These are phyloP conservation scores for Aspergillus funiculosus DNA, from an alignment of 495 filamentous ascomycete genomes.

Conservation along the genomic window DNA sequence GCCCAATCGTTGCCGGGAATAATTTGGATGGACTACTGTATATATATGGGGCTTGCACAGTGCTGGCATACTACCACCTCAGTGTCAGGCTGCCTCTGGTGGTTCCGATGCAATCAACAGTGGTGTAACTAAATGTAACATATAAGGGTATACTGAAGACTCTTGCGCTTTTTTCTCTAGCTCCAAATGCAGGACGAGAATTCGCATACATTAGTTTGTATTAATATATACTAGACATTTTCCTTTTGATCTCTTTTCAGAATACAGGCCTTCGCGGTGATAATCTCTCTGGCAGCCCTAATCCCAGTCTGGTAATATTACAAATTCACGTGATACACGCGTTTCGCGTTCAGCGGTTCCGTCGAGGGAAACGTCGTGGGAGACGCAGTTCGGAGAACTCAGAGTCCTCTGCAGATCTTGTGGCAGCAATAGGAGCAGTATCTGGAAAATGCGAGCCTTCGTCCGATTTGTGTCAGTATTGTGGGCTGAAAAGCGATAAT, in stretches of 20 bases:
- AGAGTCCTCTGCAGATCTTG: background rate
- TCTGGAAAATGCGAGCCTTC: background rate
- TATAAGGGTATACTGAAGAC: background rate
- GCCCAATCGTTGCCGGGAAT: slow-evolving; percentile 71
- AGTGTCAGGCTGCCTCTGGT: background rate
- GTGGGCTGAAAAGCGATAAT: slow-evolving; percentile 22
- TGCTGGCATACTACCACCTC: background rate
- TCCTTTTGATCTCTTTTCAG: background rate
- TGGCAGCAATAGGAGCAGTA: background rate
- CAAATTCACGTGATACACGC: slow-evolving; percentile 32
- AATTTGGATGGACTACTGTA: slow-evolving; percentile 9
- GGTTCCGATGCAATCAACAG: background rate
- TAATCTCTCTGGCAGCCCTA: too few species aligned
- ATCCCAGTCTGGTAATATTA: slow-evolving; percentile 31
- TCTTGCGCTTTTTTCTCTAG: background rate
- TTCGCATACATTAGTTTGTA: too few species aligned
- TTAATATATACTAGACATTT: too few species aligned
- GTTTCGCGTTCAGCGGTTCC: slow-evolving; percentile 32
- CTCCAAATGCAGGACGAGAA: background rate
- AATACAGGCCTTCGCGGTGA: background rate
- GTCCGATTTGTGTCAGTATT: background rate
- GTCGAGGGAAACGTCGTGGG: background rate
- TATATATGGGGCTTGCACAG: background rate
- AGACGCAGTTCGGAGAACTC: background rate
- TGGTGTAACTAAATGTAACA: slow-evolving; percentile 5